A percentile compares a stretch with the other conserved stretches of the same genome.
These are phyloP conservation scores for Rhizopogon vesiculosus DNA, from an alignment of 768 basidiomycete genomes.

Conservation along the genomic window DNA sequence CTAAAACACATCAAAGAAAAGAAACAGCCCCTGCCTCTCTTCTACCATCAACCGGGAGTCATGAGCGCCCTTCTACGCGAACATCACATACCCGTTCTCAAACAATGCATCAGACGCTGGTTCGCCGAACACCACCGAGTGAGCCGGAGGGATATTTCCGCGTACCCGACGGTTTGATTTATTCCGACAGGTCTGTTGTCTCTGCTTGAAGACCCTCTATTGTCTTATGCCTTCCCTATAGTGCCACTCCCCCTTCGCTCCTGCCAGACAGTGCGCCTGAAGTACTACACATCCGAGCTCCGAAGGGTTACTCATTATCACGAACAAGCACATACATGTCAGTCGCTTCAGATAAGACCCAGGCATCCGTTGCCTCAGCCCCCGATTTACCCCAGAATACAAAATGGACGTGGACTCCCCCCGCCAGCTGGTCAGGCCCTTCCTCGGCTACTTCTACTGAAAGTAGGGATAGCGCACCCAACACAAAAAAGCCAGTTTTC, in stretches of 20 bases:
- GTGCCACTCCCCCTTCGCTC: not conserved
- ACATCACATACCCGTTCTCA: not conserved
- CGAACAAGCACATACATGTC: not conserved
- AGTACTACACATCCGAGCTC: not conserved
- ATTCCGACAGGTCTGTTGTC: not conserved
- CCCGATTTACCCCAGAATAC: not conserved
- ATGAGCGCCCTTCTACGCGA: not conserved
- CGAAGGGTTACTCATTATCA: not conserved
- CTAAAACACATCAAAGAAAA: slow-evolving; percentile 8
- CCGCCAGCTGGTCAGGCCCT: slow-evolving; percentile 21
- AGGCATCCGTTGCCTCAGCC: not conserved
- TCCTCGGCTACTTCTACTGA: not conserved
- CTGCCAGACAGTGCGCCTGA: not conserved
- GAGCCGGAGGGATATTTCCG: not conserved
- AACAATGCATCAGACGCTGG: not conserved
- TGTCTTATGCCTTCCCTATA: too few species aligned
- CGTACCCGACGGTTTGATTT: not conserved
- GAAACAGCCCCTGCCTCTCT: not conserved
- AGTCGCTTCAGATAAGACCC: not conserved
- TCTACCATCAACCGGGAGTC: not conserved
- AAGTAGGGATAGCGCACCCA: not conserved
- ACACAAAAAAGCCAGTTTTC: not conserved
- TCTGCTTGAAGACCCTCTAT: not conserved
- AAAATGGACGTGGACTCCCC: slow-evolving; percentile 15
- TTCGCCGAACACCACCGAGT: not conserved